Evolutionary conservation across 208 protist species (phyloP).

Genomic region (Trypanosoma melophagium): DNA sequence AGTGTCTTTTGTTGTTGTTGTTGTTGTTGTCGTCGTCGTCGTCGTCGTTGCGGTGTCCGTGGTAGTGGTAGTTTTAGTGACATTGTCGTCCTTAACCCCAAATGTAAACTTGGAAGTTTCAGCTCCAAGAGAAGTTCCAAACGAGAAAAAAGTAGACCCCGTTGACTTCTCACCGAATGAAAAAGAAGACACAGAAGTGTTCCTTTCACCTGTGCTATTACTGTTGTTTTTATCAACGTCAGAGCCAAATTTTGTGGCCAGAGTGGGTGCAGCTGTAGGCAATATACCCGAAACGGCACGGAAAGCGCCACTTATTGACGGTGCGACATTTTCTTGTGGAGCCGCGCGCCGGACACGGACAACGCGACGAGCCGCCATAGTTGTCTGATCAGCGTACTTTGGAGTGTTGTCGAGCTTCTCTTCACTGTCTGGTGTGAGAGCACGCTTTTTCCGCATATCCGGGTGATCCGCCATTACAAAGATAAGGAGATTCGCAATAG

Average conservation of each 20-base stretch:
- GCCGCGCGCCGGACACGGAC: slow-evolving; percentile 44
- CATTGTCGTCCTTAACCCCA: not conserved
- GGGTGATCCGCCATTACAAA: slow-evolving; percentile 19
- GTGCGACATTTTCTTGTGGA: not conserved
- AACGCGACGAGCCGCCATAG: slow-evolving; percentile 69
- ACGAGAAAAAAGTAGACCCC: not conserved
- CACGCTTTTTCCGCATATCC: slow-evolving; percentile 10
- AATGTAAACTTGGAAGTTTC: slow-evolving; percentile 6
- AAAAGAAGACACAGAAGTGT: not conserved
- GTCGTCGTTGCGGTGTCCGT: too few relatives aligned
- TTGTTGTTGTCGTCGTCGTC: not conserved
- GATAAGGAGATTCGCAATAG: not conserved
- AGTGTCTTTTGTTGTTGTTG: not conserved
- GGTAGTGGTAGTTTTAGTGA: not conserved
- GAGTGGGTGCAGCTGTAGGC: slow-evolving; percentile 4
- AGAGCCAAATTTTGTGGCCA: slow-evolving; percentile 20
- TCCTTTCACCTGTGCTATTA: slow-evolving; percentile 15
- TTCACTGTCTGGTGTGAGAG: slow-evolving; percentile 15
- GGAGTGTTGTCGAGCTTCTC: slow-evolving; percentile 54
- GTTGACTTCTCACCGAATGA: not conserved
- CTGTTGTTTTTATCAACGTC: not conserved
- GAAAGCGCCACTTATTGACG: slow-evolving; percentile 22
- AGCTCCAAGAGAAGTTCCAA: not conserved
- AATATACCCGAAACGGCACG: slow-evolving; percentile 6
- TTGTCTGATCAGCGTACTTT: slow-evolving; percentile 49